phyloP scores from a whole-genome alignment of 179 eudicot genomes.

The Camellia oleifera region DNA sequence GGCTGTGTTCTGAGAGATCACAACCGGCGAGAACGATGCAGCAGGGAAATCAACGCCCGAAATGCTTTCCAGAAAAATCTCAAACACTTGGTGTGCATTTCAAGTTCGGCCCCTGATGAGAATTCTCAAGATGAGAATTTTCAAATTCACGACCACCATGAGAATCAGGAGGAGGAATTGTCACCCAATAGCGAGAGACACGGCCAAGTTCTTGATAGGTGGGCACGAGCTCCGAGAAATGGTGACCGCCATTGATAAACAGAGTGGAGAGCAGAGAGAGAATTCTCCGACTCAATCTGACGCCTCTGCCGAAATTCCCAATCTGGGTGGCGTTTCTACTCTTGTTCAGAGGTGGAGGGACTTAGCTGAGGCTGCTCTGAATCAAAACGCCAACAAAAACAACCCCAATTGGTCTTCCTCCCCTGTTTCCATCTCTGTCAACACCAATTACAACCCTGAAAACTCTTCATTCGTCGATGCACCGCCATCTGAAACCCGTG shows the following conservation, averaged over 20 bases:
- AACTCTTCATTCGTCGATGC: background rate
- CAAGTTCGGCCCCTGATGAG: slow-evolving; percentile 1
- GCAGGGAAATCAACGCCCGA: slow-evolving; percentile 12
- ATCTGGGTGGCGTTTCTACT: slow-evolving; percentile 55
- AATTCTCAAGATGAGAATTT: background rate
- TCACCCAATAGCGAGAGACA: background rate
- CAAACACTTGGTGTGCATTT: slow-evolving; percentile 36
- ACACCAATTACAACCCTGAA: background rate
- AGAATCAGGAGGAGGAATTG: background rate
- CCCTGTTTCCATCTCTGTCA: background rate
- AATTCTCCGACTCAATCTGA: slow-evolving; percentile 33
- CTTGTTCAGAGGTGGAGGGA: slow-evolving; percentile 69
- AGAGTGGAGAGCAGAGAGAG: slow-evolving; percentile 15
- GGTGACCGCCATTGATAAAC: background rate
- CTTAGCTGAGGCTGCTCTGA: slow-evolving; percentile 29
- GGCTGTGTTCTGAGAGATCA: slow-evolving; percentile 23
- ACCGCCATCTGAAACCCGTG: background rate
- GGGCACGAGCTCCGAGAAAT: slow-evolving; percentile 28
- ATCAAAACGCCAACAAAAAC: background rate
- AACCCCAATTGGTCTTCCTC: background rate
- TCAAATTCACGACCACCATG: background rate
- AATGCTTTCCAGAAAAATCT: slow-evolving; percentile 35
- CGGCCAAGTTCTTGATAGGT: slow-evolving; percentile 11
- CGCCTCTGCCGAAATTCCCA: slow-evolving; percentile 15
- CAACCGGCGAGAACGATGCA: slow-evolving; percentile 19